phyloP scores from a whole-genome alignment of 768 basidiomycete genomes.

The Pleurotus pulmonarius region DNA sequence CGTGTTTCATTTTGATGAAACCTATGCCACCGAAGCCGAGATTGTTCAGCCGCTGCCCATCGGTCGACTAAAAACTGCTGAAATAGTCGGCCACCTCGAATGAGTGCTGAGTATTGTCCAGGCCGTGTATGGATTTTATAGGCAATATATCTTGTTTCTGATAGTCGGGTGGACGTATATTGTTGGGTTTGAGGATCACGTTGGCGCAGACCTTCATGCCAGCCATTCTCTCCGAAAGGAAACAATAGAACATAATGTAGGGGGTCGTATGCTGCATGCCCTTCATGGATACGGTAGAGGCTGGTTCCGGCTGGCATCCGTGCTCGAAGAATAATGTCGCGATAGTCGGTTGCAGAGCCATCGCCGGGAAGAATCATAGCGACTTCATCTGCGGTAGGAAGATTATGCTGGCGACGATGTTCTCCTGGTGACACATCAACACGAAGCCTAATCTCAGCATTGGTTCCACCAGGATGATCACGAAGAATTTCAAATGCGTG shows the following conservation, averaged over 20 bases:
- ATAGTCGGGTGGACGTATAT: background rate
- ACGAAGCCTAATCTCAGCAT: constrained; percentile 15
- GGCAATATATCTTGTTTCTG: constrained; percentile 22
- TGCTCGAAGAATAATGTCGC: constrained; percentile 27
- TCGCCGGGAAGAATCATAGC: constrained; percentile 31
- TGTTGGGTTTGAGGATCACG: background rate
- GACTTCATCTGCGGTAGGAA: constrained; percentile 35
- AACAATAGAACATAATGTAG: constrained; percentile 27
- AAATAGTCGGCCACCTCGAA: constrained; percentile 34
- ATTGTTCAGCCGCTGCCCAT: constrained; percentile 42
- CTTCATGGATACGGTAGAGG: constrained; percentile 25
- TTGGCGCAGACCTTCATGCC: constrained; percentile 18
- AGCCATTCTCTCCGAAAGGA: constrained; percentile 31
- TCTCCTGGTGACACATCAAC: constrained; percentile 1
- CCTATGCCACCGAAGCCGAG: constrained; percentile 26
- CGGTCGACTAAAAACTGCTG: constrained; percentile 42
- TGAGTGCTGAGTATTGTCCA: constrained; percentile 21
- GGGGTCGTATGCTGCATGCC: constrained; percentile 26
- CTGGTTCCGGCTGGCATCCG: background rate
- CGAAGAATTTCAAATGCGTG: constrained; percentile 28
- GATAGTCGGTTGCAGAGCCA: constrained; percentile 14
- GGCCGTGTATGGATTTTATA: constrained; percentile 27
- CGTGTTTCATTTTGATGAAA: constrained; percentile 32
- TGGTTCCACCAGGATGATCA: constrained; percentile 8
- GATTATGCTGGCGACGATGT: constrained; percentile 34